Evolutionary conservation across 2,329 filamentous ascomycete genomes (phyloP), one percentile per base, ranked within the genome.

Genomic region (Blumeriella jaapii): DNA sequence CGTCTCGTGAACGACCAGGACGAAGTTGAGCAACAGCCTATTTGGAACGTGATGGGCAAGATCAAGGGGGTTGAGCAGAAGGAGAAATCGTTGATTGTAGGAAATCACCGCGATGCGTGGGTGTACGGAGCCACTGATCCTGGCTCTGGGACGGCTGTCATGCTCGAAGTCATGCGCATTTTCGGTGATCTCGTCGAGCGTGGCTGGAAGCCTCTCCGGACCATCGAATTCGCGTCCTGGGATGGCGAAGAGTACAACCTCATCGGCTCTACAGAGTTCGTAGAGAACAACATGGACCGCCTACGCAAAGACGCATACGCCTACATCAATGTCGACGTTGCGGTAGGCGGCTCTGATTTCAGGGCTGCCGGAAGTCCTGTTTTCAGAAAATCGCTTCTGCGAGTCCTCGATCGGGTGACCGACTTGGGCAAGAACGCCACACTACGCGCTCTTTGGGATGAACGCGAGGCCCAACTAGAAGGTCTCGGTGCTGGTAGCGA

Each of bases 191-290:
- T 96, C 11, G 67, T 78, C 14, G 60, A 67, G 11, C 72, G 76
- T 38, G 89, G 87, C 34, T 98, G 91, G 91, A 72, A 82, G 16
- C 91, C 91, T 1, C 66, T 93, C 11, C 79, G 91, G n/a, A 93
- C 85, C 3, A 93, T 98, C 45, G 82, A 93, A 56, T 96, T 98
- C 58, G 86, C 87, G 53, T 94, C 84, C 20, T 98, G 91, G 91
- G 91, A 98, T 57, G 91, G 74, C 3, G 80, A 80, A 48, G 85
- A 89, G 58, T 96, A 94, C 63, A 95, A 95, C 58, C 64, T 91
- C 29, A 82, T 94, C 39, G 91, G 91, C 6, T 93, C 85, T 8
- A 96, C 91, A 2, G 91, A 98, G 57, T 89, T 82, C 52, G 91
- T 98, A 29, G 91, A 98, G 61, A 79, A 82, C 29, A 78, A 89